These are phyloP conservation scores for Neurospora sp. DNA, from an alignment of 495 filamentous ascomycete genomes.

Conservation along the genomic window DNA sequence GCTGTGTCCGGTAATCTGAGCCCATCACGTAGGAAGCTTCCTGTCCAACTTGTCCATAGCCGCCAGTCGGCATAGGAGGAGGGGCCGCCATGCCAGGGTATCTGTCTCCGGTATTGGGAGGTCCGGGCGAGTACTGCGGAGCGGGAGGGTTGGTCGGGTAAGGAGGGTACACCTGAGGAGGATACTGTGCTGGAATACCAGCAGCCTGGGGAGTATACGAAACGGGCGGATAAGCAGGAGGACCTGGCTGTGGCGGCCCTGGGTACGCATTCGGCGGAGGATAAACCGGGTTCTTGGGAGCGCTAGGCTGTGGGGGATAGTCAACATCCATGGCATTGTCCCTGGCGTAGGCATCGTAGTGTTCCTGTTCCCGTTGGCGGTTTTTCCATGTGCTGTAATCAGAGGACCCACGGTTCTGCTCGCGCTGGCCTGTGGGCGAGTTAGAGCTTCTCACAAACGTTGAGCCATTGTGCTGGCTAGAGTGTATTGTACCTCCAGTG, in stretches of 20 bases:
- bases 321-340: constrained; percentile 22
- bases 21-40: constrained; percentile 17
- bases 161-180: constrained; percentile 6
- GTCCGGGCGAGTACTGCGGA: constrained; percentile 20
- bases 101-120: constrained; percentile 17
- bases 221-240: constrained; percentile 10
- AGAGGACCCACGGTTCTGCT: constrained; percentile 17
- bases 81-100: constrained; percentile 15
- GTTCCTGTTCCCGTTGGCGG: constrained; percentile 11
- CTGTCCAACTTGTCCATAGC: constrained; percentile 15
- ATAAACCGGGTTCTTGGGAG: constrained; percentile 6
- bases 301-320: constrained; percentile 6
- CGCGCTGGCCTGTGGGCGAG: constrained; percentile 39
- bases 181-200: constrained; percentile 10
- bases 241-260: constrained; percentile 4
- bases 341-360: constrained; percentile 10
- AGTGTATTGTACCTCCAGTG: constrained; percentile 48
- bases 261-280: constrained; percentile 8
- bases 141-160: constrained; percentile 14
- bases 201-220: constrained; percentile 14
- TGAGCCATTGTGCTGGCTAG: constrained; percentile 40
- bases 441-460: constrained; percentile 47
- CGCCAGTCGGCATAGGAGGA: constrained; percentile 11
- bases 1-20: constrained; percentile 12
- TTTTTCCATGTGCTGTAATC: constrained; percentile 26